Evolutionary conservation across 2,329 filamentous ascomycete genomes (phyloP).

Genomic region (Coniochaeta ligniaria): DNA sequence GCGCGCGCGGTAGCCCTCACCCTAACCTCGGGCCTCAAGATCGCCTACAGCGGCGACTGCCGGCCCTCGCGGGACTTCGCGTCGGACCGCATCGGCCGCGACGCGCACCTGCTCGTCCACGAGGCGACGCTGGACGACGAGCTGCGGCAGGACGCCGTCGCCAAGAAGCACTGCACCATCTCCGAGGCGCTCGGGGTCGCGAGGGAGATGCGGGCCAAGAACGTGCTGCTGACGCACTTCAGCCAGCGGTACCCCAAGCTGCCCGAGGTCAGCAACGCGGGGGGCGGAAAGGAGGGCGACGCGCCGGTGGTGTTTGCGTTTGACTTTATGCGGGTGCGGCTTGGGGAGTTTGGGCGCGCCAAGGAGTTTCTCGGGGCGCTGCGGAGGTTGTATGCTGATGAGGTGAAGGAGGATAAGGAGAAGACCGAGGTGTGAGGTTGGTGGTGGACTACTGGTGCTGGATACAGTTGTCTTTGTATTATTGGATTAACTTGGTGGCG

Average conservation of each 20-base stretch:
- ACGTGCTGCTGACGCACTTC: slow-evolving; percentile 88
- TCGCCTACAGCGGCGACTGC: slow-evolving; percentile 93
- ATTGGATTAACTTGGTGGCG: no score
- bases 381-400: slow-evolving; percentile 40
- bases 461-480: no score
- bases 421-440: neutral
- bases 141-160: slow-evolving; percentile 65
- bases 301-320: slow-evolving; percentile 67
- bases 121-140: slow-evolving; percentile 96
- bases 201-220: slow-evolving; percentile 67
- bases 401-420: slow-evolving; percentile 18
- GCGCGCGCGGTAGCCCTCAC: slow-evolving; percentile 72
- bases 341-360: slow-evolving; percentile 63
- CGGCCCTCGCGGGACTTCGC: slow-evolving; percentile 68
- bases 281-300: slow-evolving; percentile 29
- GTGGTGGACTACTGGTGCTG: no score
- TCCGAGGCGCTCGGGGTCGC: slow-evolving; percentile 77
- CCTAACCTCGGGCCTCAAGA: slow-evolving; percentile 70
- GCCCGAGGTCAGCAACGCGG: slow-evolving; percentile 24
- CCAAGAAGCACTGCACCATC: slow-evolving; percentile 88
- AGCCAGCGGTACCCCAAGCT: slow-evolving; percentile 86
- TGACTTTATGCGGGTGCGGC: slow-evolving; percentile 68
- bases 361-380: slow-evolving; percentile 56
- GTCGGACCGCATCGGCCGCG: slow-evolving; percentile 65
- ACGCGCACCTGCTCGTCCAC: slow-evolving; percentile 80